phyloP scores from a whole-genome alignment of 2,329 filamentous ascomycete genomes.

The Didymellaceae sp. region DNA sequence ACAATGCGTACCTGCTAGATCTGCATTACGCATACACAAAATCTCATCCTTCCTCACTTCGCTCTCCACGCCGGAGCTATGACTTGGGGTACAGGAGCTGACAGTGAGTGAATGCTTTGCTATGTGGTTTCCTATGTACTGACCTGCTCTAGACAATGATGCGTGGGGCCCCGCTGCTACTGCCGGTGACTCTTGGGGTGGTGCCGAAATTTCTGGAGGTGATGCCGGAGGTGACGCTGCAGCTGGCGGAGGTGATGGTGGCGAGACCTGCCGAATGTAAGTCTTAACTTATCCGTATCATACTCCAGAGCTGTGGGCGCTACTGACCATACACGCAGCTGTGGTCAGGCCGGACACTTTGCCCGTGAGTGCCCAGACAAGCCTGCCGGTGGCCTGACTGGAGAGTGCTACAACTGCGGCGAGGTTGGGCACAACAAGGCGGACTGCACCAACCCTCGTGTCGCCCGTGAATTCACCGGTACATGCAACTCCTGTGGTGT shows the following conservation, averaged over 20 bases:
- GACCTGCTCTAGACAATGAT: neutral
- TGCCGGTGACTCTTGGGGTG: constrained; percentile 19
- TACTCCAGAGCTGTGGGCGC: no score
- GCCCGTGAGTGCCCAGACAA: constrained; percentile 58
- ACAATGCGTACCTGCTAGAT: neutral
- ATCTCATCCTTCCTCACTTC: neutral
- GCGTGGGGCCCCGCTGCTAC: neutral
- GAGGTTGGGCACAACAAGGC: constrained; percentile 66
- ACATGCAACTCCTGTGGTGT: constrained; percentile 65
- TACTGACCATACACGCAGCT: constrained; percentile 49
- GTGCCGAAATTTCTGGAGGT: constrained; percentile 10
- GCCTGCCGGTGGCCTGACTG: constrained; percentile 46
- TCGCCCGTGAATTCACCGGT: constrained; percentile 60
- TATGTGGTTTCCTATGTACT: neutral
- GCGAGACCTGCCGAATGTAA: constrained; percentile 51
- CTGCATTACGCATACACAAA: neutral
- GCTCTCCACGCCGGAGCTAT: constrained; percentile 19
- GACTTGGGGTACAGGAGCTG: constrained; percentile 29
- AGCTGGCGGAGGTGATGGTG: constrained; percentile 41
- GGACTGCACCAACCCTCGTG: constrained; percentile 65
- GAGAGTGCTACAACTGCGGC: constrained; percentile 67
- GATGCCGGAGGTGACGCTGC: constrained; percentile 19
- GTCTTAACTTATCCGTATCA: constrained; percentile 20
- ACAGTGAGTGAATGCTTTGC: constrained; percentile 12
- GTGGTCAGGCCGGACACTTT: constrained; percentile 53